Conservation (phyloP, 768 basidiomycete species). For the Leccinellum albellum region DNA sequence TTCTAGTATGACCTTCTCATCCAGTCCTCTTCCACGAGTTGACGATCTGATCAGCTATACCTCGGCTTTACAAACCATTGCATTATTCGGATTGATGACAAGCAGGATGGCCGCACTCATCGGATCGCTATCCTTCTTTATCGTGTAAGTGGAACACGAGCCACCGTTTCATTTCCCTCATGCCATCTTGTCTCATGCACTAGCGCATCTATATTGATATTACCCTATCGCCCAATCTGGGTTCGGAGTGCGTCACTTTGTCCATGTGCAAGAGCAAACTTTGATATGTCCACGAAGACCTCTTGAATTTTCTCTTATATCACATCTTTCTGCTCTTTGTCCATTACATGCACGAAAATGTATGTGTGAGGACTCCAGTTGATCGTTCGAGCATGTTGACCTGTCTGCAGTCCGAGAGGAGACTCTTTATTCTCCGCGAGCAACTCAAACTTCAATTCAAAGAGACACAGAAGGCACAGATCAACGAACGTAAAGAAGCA, state of each 20-base stretch:
- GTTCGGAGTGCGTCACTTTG: constrained; percentile 33
- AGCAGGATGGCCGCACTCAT: constrained; percentile 63
- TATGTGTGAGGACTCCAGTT: constrained; percentile 34
- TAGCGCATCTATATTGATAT: constrained; percentile 34
- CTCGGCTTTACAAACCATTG: constrained; percentile 51
- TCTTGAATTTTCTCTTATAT: constrained; percentile 74
- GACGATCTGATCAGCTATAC: constrained; percentile 21
- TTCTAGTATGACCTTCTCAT: constrained; percentile 29
- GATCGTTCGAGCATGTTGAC: constrained; percentile 1
- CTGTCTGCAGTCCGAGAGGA: constrained; percentile 43
- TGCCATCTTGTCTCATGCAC: background rate
- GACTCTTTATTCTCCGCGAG: constrained; percentile 64
- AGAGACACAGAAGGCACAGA: constrained; percentile 70
- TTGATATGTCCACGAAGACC: constrained; percentile 35
- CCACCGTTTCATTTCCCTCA: constrained; percentile 16
- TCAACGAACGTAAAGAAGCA: constrained; percentile 68
- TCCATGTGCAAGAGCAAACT: background rate
- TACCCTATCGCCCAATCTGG: constrained; percentile 38
- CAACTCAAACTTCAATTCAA: constrained; percentile 72
- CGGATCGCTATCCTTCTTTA: constrained; percentile 54
- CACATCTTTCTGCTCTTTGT: constrained; percentile 79
- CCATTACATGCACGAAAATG: constrained; percentile 62
- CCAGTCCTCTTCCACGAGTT: background rate
- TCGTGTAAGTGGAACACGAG: constrained; percentile 38
- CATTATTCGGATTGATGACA: constrained; percentile 65